phyloP scores from a whole-genome alignment of 2,329 filamentous ascomycete species.

The Byssochlamys sp. region DNA sequence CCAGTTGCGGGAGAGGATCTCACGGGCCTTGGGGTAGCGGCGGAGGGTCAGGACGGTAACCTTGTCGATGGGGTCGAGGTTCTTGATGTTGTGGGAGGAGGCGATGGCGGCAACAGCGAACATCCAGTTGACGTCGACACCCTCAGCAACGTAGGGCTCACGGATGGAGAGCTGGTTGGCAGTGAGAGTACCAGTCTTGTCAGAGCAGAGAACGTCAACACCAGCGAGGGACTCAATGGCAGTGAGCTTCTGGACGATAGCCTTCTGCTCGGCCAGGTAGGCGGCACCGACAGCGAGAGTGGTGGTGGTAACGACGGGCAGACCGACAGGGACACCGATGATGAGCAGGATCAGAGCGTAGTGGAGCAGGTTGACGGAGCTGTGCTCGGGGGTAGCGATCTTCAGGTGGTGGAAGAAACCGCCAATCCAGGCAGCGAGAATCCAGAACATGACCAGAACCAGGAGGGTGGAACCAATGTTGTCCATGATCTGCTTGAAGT shows the following conservation, averaged over 20 bases:
- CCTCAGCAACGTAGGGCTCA: conserved; percentile 66
- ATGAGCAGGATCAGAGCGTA: conserved; percentile 64
- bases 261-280: conserved; percentile 67
- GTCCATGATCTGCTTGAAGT: conserved; percentile 79
- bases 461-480: conserved; percentile 65
- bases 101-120: conserved; percentile 70
- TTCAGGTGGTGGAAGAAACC: conserved; percentile 65
- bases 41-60: conserved; percentile 67
- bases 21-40: conserved; percentile 65
- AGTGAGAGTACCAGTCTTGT: conserved; percentile 66
- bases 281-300: conserved; percentile 68
- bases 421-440: conserved; percentile 65
- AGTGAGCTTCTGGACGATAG: conserved; percentile 70
- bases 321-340: conserved; percentile 70
- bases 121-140: conserved; percentile 74
- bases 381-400: conserved; percentile 43
- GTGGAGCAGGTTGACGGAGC: conserved; percentile 56
- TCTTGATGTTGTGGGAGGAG: conserved; percentile 70
- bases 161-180: conserved; percentile 59
- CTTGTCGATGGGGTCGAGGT: conserved; percentile 70
- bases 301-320: conserved; percentile 68
- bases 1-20: conserved; percentile 67
- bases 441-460: conserved; percentile 68
- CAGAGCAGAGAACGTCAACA: conserved; percentile 70
- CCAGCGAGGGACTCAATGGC: conserved; percentile 66